A percentile compares a stretch with the other conserved stretches of the same genome.
phyloP scores from a whole-genome alignment of 495 filamentous ascomycete species.

The Amniculicola lignicola region DNA sequence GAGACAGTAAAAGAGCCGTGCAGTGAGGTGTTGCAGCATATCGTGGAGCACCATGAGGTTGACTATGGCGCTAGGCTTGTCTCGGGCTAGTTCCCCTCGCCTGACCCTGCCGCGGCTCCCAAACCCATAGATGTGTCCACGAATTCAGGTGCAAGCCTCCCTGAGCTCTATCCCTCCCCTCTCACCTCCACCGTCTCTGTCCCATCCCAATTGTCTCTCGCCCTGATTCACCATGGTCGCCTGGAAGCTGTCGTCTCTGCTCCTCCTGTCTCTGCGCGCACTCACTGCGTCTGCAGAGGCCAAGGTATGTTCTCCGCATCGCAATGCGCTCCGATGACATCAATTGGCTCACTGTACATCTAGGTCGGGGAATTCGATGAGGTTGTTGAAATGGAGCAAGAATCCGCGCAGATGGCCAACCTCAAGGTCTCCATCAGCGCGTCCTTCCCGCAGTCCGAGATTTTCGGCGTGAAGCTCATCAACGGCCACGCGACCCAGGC shows the following conservation, averaged over 20 bases:
- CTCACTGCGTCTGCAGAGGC: slow-evolving; percentile 59
- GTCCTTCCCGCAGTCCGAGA: slow-evolving; percentile 80
- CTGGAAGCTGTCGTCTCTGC: slow-evolving; percentile 66
- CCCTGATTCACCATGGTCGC: slow-evolving; percentile 61
- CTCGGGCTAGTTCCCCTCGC: too few species aligned
- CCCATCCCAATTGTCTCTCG: neutral
- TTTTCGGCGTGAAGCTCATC: slow-evolving; percentile 93
- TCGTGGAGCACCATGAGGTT: too few species aligned
- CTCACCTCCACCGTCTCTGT: neutral
- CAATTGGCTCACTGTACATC: slow-evolving; percentile 16
- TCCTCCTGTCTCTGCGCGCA: slow-evolving; percentile 66
- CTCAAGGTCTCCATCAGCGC: slow-evolving; percentile 73
- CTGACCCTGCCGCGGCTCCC: slow-evolving; percentile 1
- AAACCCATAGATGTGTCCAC: neutral
- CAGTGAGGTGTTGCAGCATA: too few species aligned
- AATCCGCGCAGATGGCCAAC: slow-evolving; percentile 44
- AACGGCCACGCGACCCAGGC: slow-evolving; percentile 87
- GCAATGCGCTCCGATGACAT: slow-evolving; percentile 13
- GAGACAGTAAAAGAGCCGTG: too few species aligned
- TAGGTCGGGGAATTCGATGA: slow-evolving; percentile 49
- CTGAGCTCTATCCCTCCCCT: neutral
- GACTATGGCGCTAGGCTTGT: too few species aligned
- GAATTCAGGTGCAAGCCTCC: too few species aligned
- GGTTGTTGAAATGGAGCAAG: slow-evolving; percentile 25
- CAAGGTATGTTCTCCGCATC: slow-evolving; percentile 53